These are phyloP conservation scores for Cadophora sp. DNA, from an alignment of 2,329 filamentous ascomycete species.

Conservation along the genomic window DNA sequence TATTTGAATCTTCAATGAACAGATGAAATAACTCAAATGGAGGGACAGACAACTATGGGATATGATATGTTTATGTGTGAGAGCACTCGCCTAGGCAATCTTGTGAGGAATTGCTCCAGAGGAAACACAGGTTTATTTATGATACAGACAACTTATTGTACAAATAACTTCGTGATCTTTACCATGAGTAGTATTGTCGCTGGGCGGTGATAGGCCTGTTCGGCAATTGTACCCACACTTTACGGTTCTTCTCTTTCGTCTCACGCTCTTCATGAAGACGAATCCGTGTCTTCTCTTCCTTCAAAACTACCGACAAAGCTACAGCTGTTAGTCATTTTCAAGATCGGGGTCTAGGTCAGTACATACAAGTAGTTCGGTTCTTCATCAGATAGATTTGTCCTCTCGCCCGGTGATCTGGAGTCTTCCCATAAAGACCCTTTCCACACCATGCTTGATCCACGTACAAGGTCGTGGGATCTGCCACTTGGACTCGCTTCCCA, in stretches of 20 bases:
- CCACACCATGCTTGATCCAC: slow-evolving; percentile 94
- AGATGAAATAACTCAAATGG: background rate
- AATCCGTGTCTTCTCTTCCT: slow-evolving; percentile 91
- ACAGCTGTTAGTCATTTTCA: background rate
- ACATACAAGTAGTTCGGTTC: slow-evolving; percentile 78
- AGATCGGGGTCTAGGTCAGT: background rate
- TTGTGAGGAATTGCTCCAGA: background rate
- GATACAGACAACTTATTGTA: slow-evolving; percentile 22
- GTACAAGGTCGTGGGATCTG: slow-evolving; percentile 83
- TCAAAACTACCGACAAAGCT: slow-evolving; percentile 83
- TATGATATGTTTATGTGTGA: too few relatives aligned
- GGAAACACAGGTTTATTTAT: background rate
- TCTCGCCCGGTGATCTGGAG: slow-evolving; percentile 76
- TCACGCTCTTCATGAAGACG: slow-evolving; percentile 80
- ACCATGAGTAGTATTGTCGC: slow-evolving; percentile 93
- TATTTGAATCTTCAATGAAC: background rate
- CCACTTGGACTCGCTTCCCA: slow-evolving; percentile 73
- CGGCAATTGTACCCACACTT: slow-evolving; percentile 87
- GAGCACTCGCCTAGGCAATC: too few relatives aligned
- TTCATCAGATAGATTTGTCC: slow-evolving; percentile 72
- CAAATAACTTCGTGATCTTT: slow-evolving; percentile 41
- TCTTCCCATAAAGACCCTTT: slow-evolving; percentile 66
- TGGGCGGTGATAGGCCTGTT: slow-evolving; percentile 85
- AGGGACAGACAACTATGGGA: background rate
- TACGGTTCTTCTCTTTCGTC: slow-evolving; percentile 75